These are phyloP conservation scores for Colletotrichum tropicicola DNA, from an alignment of 2,329 filamentous ascomycete genomes.

Conservation along the genomic window DNA sequence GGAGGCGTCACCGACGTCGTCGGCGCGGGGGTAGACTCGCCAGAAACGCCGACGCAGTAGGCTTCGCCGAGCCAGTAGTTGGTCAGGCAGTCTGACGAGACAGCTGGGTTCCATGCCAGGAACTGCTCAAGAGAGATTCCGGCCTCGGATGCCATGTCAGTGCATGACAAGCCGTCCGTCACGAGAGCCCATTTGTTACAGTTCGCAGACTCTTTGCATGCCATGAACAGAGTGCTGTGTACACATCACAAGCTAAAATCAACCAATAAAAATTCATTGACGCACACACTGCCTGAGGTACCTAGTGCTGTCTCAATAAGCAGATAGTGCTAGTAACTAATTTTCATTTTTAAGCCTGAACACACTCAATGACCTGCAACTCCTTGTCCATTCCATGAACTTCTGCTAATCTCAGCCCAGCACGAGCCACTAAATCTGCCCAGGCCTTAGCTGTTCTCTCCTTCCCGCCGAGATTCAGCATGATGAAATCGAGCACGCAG, in stretches of 20 bases:
- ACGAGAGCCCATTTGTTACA: too few relatives aligned
- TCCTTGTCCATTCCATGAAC: constrained; percentile 23
- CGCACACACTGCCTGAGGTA: too few relatives aligned
- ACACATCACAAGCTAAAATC: too few relatives aligned
- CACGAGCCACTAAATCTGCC: constrained; percentile 31
- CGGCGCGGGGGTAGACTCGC: background rate
- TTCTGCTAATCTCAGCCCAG: constrained; percentile 37
- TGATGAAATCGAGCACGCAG: constrained; percentile 38
- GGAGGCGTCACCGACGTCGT: background rate
- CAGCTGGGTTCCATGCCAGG: constrained; percentile 36
- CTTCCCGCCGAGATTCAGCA: constrained; percentile 43
- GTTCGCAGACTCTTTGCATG: too few relatives aligned
- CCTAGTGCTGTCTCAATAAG: too few relatives aligned
- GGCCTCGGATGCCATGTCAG: background rate
- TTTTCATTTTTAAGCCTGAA: background rate
- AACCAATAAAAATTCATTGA: too few relatives aligned
- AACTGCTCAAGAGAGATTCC: constrained; percentile 37
- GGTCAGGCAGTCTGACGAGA: constrained; percentile 36
- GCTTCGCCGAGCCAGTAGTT: constrained; percentile 36
- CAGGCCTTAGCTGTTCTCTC: constrained; percentile 38
- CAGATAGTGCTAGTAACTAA: too few relatives aligned
- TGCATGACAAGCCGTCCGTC: too few relatives aligned
- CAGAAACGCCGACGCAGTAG: constrained; percentile 36
- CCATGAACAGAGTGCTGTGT: too few relatives aligned
- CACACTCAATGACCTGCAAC: constrained; percentile 15